Evolutionary conservation across 768 basidiomycete species (phyloP).

Genomic region (Amanita muscaria): DNA sequence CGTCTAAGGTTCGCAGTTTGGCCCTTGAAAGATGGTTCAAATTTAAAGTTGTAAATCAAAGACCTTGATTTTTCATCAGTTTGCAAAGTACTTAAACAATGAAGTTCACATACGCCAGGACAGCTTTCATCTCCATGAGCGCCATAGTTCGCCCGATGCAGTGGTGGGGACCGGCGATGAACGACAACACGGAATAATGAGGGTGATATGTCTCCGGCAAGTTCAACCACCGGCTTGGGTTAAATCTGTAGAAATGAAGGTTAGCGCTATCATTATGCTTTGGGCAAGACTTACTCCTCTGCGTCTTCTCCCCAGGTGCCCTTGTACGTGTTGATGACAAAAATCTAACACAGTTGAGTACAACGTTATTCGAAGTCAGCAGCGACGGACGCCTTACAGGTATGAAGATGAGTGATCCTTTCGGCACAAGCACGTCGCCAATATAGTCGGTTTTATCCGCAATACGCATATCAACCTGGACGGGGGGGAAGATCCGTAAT

Average conservation of each 20-base stretch:
- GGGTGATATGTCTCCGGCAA: constrained; percentile 27
- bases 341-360: constrained; percentile 26
- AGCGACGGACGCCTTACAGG: constrained; percentile 26
- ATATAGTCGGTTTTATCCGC: constrained; percentile 31
- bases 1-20: constrained; percentile 33
- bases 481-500: constrained; percentile 34
- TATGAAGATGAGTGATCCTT: constrained; percentile 35
- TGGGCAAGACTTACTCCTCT: constrained; percentile 27
- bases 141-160: constrained; percentile 44
- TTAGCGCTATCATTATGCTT: not conserved
- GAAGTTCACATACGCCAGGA: constrained; percentile 24
- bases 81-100: not conserved
- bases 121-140: constrained; percentile 39
- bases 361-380: not conserved
- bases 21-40: constrained; percentile 31
- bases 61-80: constrained; percentile 16
- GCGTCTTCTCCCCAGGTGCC: constrained; percentile 44
- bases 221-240: constrained; percentile 37
- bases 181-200: constrained; percentile 29
- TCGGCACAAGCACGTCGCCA: constrained; percentile 36
- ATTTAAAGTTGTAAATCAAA: constrained; percentile 35
- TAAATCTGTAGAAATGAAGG: constrained; percentile 25
- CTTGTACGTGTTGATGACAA: constrained; percentile 41
- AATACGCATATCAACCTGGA: constrained; percentile 30
- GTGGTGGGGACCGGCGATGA: constrained; percentile 34